These are phyloP conservation scores for Ogataea paradorogensis DNA, from an alignment of 805 yeast species.

Conservation along the genomic window DNA sequence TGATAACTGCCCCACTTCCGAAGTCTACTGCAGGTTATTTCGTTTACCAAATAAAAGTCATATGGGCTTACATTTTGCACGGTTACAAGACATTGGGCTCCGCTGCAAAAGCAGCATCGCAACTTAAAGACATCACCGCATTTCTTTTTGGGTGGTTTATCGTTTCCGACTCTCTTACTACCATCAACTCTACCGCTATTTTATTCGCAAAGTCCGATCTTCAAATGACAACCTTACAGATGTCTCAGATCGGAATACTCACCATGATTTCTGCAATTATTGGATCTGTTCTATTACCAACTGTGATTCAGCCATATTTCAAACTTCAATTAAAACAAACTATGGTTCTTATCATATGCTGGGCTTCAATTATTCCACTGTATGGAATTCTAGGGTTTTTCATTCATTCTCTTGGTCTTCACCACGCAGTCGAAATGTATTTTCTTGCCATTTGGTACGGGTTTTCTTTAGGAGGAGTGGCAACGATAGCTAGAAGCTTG, in stretches of 20 bases:
- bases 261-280: slow-evolving; percentile 64
- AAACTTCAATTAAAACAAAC: slow-evolving; percentile 45
- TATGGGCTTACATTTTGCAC: slow-evolving; percentile 40
- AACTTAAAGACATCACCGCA: slow-evolving; percentile 61
- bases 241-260: slow-evolving; percentile 62
- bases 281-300: slow-evolving; percentile 63
- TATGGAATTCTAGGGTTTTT: slow-evolving; percentile 71
- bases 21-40: neutral
- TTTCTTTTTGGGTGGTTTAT: slow-evolving; percentile 75
- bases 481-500: slow-evolving; percentile 66
- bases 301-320: slow-evolving; percentile 35
- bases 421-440: slow-evolving; percentile 66
- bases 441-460: slow-evolving; percentile 74
- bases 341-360: slow-evolving; percentile 49
- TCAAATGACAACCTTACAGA: slow-evolving; percentile 62
- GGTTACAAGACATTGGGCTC: slow-evolving; percentile 62
- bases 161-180: slow-evolving; percentile 70
- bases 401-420: slow-evolving; percentile 53
- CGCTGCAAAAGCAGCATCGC: slow-evolving; percentile 58
- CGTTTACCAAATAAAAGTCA: slow-evolving; percentile 13
- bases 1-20: slow-evolving; percentile 19
- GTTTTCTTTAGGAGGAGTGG: slow-evolving; percentile 66
- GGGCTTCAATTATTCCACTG: slow-evolving; percentile 66
- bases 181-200: slow-evolving; percentile 77
- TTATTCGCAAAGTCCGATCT: slow-evolving; percentile 70